Percentiles rank a stretch among this genome's conserved stretches.
phyloP scores from a whole-genome alignment of 768 basidiomycete genomes.

The Panaeolus papilionaceus region DNA sequence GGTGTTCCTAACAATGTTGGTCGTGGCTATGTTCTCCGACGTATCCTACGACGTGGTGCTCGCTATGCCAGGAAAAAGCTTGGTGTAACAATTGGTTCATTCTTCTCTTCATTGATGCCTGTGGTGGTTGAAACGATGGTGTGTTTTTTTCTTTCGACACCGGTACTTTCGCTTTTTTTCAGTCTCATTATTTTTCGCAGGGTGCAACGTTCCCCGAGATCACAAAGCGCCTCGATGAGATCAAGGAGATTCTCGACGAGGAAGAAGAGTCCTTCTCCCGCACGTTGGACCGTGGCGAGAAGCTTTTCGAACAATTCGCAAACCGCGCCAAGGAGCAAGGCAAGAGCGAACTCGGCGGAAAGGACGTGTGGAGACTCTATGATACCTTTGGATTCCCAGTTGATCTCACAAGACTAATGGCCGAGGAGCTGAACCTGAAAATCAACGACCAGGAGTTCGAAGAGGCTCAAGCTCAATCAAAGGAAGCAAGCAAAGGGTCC shows the following conservation, averaged over 20 bases:
- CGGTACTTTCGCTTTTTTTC: slow-evolving; percentile 8
- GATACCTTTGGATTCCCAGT: slow-evolving; percentile 99
- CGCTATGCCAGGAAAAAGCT: slow-evolving; percentile 96
- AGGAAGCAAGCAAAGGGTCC: slow-evolving; percentile 89
- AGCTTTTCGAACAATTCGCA: slow-evolving; percentile 91
- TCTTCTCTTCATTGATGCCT: slow-evolving; percentile 93
- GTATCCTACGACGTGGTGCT: slow-evolving; percentile 93
- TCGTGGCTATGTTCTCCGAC: slow-evolving; percentile 94
- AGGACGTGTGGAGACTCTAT: slow-evolving; percentile 96
- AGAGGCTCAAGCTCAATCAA: slow-evolving; percentile 84
- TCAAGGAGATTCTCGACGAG: slow-evolving; percentile 95
- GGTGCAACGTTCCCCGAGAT: slow-evolving; percentile 93
- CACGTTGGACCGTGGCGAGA: slow-evolving; percentile 97
- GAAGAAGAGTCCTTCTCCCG: slow-evolving; percentile 98
- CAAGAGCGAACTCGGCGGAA: slow-evolving; percentile 75
- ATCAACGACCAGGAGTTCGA: slow-evolving; percentile 92
- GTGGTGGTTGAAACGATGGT: slow-evolving; percentile 91
- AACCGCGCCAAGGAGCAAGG: slow-evolving; percentile 67
- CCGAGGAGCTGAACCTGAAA: slow-evolving; percentile 85
- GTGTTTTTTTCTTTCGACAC: slow-evolving; percentile 27
- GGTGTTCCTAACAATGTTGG: slow-evolving; percentile 97
- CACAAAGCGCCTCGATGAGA: slow-evolving; percentile 76
- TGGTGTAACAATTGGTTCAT: slow-evolving; percentile 88
- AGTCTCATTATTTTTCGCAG: slow-evolving; percentile 43
- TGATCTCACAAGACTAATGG: slow-evolving; percentile 96